Conservation (phyloP, 2,329 filamentous ascomycete genomes). For the Fusarium virguliforme region DNA sequence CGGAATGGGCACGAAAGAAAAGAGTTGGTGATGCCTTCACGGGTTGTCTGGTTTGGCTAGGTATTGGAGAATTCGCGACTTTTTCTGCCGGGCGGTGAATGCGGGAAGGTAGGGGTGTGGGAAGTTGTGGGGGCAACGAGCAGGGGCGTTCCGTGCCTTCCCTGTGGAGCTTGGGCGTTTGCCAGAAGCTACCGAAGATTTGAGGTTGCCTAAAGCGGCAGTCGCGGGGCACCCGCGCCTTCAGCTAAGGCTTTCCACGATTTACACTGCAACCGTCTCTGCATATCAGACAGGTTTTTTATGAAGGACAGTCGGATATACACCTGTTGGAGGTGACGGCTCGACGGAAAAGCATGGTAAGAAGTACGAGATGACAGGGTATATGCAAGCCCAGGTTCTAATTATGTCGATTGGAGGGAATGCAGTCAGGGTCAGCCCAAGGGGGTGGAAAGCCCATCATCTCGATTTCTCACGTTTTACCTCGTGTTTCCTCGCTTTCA, state of each 20-base stretch:
- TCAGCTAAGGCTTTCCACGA: conserved; percentile 35
- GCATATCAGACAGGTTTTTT: neutral
- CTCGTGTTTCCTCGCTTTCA: conserved; percentile 7
- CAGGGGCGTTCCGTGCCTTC: conserved; percentile 25
- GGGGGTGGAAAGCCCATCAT: neutral
- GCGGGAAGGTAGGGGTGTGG: conserved; percentile 7
- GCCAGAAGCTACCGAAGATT: conserved; percentile 21
- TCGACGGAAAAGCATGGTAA: neutral
- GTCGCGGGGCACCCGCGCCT: conserved; percentile 32
- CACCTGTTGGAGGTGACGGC: conserved; percentile 4
- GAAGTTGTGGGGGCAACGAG: conserved; percentile 20
- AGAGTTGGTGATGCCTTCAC: conserved; percentile 43
- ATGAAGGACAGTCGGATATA: conserved; percentile 1
- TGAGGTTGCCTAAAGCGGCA: conserved; percentile 44
- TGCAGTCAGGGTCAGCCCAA: conserved; percentile 4
- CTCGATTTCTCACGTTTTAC: conserved; percentile 4
- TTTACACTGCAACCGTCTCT: conserved; percentile 13
- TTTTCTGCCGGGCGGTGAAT: conserved; percentile 56
- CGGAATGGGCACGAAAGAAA: conserved; percentile 22
- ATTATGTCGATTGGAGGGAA: conserved; percentile 19
- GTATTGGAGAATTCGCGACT: conserved; percentile 27
- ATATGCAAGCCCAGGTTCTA: conserved; percentile 9
- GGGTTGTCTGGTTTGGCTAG: neutral
- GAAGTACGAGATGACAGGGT: conserved; percentile 4
- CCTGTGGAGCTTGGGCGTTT: conserved; percentile 22